Conservation (phyloP, 1,284 basidiomycete species). For the Polyporus tsugae region DNA sequence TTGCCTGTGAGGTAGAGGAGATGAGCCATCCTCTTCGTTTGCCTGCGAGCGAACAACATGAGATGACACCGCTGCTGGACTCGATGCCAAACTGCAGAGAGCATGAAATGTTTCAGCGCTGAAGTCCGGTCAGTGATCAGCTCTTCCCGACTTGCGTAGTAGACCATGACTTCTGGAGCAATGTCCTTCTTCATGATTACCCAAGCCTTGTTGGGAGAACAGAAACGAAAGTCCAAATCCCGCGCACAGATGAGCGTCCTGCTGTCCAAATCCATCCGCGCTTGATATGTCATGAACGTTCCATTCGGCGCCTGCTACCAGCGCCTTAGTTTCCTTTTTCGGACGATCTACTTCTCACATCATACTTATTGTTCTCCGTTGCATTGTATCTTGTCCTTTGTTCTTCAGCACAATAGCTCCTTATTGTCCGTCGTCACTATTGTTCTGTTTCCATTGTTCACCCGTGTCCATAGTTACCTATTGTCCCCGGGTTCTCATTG, state of each 20-base stretch:
- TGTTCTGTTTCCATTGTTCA: too few species aligned
- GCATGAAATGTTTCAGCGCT: neutral
- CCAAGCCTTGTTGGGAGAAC: neutral
- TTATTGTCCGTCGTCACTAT: too few species aligned
- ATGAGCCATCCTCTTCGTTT: neutral
- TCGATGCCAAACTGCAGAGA: neutral
- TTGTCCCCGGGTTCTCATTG: too few species aligned
- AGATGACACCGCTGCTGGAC: conserved; percentile 1
- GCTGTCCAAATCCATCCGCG: neutral
- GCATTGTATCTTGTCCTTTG: too few species aligned
- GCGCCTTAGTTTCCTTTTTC: too few species aligned
- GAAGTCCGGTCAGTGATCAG: neutral
- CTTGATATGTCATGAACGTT: too few species aligned
- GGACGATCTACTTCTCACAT: too few species aligned
- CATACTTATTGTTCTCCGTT: too few species aligned
- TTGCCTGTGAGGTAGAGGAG: neutral
- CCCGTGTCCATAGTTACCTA: too few species aligned
- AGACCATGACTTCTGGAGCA: neutral
- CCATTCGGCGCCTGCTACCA: too few species aligned
- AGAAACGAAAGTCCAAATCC: neutral
- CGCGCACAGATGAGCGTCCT: neutral
- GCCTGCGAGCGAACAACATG: neutral
- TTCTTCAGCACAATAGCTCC: too few species aligned
- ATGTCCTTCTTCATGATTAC: neutral
- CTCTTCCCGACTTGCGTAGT: conserved; percentile 1